Evolutionary conservation across 495 filamentous ascomycete species (phyloP), one percentile per base, ranked within the genome.

Genomic region (Xylaria flabelliformis): DNA sequence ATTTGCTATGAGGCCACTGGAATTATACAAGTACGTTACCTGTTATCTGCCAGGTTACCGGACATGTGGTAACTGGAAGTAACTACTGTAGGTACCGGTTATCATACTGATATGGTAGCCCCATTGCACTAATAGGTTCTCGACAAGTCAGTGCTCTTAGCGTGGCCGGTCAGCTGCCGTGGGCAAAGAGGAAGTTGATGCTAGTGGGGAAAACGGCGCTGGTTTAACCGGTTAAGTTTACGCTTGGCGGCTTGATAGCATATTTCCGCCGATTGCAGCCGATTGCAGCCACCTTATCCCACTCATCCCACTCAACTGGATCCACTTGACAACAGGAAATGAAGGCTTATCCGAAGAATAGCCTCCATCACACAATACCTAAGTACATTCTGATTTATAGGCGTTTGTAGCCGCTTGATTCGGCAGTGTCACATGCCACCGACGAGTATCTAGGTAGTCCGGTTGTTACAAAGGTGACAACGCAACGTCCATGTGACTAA

Each of bases 331-430:
- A 59, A 1, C 56, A 58, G 55, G 55, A 32, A 6, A 19, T 10
- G 59, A 24, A 24, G 9, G 32, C 61, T 64, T 13, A 55, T 44
- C 65, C 65, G 65, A 56, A 42, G 65, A 67, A 67, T 67, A 67
- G 65, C 65, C 65, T 56, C 48, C 34, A 62, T 36, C 41, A n/a
- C 2, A 34, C 58, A 61, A 39, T 36, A 61, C 24, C 26, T 26
- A 9, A 32, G 53, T 26, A 58, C 29, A 32, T 58, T 32, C 53
- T 13, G 53, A 32, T 58, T 26, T 29, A 15, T 26, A 58, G 3
- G 24, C n/a, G 7, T 3, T 21, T 13, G n/a, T 51, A 55, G 24
- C 51, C 51, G 48, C 48, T 26, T 7, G 9, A 26, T 9, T 4
- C 21, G 51, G 51, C 51, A 55, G 10, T 32, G 24, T 56, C 53